phyloP scores from a whole-genome alignment of 2,329 filamentous ascomycete genomes.

The Diplodia scrobiculata region DNA sequence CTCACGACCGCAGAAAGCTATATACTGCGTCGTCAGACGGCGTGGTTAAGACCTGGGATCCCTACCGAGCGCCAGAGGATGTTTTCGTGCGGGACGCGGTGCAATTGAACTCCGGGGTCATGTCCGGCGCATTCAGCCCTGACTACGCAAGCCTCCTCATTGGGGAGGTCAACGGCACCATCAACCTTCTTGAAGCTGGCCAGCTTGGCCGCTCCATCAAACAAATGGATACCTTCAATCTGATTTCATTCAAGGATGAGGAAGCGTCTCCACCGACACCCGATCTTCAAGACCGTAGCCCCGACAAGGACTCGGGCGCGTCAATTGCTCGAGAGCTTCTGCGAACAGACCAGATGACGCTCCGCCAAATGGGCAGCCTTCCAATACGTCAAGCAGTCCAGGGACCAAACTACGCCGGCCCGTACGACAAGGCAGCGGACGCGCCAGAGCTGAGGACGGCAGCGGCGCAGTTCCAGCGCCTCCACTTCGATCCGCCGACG shows the following conservation, averaged over 20 bases:
- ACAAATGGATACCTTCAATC: constrained; percentile 38
- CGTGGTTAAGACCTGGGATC: constrained; percentile 62
- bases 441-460: constrained; percentile 36
- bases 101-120: constrained; percentile 56
- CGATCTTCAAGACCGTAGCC: neutral
- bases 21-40: constrained; percentile 65
- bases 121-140: constrained; percentile 60
- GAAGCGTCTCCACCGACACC: neutral
- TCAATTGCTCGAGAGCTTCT: constrained; percentile 39
- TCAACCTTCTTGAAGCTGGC: constrained; percentile 56
- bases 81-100: constrained; percentile 56
- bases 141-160: constrained; percentile 60
- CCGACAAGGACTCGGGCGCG: constrained; percentile 34
- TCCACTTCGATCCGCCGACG: constrained; percentile 30
- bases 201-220: constrained; percentile 39
- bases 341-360: constrained; percentile 39
- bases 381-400: constrained; percentile 52
- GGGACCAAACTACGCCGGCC: constrained; percentile 48
- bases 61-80: constrained; percentile 55
- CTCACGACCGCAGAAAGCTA: constrained; percentile 53
- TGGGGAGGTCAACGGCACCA: constrained; percentile 59
- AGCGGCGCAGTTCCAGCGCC: constrained; percentile 41
- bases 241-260: constrained; percentile 25
- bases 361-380: constrained; percentile 46
- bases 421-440: constrained; percentile 39